phyloP scores from a whole-genome alignment of 768 basidiomycete species.

The Neoboletus brunneissimus region DNA sequence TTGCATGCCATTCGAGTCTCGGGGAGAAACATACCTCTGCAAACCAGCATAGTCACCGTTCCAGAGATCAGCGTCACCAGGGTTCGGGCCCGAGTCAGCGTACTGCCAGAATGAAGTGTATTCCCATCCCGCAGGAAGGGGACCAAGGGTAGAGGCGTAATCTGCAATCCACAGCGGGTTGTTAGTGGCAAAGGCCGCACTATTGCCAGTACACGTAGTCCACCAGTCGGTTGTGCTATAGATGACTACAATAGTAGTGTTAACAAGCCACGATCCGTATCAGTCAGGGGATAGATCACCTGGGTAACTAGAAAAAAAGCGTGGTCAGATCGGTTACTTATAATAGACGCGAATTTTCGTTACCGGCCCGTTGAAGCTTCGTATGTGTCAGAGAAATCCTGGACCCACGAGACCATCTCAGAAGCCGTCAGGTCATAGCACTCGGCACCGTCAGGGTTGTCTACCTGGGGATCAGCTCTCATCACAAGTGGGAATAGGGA shows the following conservation, averaged over 20 bases:
- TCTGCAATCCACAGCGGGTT: constrained; percentile 64
- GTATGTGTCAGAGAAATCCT: constrained; percentile 61
- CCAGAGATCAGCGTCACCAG: constrained; percentile 57
- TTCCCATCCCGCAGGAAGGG: constrained; percentile 59
- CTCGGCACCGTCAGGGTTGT: constrained; percentile 47
- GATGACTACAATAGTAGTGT: constrained; percentile 39
- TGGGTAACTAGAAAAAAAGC: constrained; percentile 35
- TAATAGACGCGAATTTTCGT: background rate
- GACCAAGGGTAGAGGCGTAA: constrained; percentile 47
- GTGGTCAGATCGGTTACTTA: background rate
- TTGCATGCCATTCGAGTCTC: background rate
- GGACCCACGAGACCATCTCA: constrained; percentile 62
- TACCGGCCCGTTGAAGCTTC: constrained; percentile 46
- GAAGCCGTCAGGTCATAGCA: constrained; percentile 55
- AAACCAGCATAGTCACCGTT: constrained; percentile 50
- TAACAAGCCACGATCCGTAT: background rate
- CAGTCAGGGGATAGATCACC: constrained; percentile 26
- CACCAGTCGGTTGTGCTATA: constrained; percentile 70
- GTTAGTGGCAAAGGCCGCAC: constrained; percentile 43
- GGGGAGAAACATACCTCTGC: constrained; percentile 29
- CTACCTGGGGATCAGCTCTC: constrained; percentile 27
- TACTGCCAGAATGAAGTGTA: constrained; percentile 62
- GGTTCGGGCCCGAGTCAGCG: constrained; percentile 50
- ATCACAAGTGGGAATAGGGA: background rate
- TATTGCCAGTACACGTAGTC: constrained; percentile 63